Conservation (phyloP, 2,329 filamentous ascomycete genomes). For the Beauveria pseudobassiana region DNA sequence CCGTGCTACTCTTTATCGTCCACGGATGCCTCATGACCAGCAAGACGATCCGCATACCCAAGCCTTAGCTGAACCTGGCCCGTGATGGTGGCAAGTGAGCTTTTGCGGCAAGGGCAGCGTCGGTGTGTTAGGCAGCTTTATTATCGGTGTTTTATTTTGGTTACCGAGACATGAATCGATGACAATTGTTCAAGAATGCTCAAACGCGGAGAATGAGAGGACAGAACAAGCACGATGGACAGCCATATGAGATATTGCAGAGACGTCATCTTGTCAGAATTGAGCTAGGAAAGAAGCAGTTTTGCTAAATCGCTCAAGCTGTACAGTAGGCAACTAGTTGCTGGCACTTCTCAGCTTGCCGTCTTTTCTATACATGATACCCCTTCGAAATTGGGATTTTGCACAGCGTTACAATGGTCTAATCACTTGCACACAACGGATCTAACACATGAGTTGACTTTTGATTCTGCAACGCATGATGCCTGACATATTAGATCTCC, state of each 20-base stretch:
- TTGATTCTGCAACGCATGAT: background rate
- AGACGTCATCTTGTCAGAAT: background rate
- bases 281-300: no score
- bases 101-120: background rate
- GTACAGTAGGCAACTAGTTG: background rate
- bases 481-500: background rate
- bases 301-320: background rate
- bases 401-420: background rate
- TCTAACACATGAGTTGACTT: background rate
- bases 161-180: background rate
- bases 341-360: background rate
- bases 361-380: constrained; percentile 6
- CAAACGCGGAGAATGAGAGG: background rate
- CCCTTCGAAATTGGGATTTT: constrained; percentile 8
- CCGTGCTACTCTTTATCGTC: constrained; percentile 71
- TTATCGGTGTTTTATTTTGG: background rate
- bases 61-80: constrained; percentile 46
- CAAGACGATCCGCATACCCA: constrained; percentile 90
- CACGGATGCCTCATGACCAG: constrained; percentile 93
- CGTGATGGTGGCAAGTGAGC: background rate
- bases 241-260: background rate
- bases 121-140: background rate
- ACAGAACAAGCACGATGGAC: background rate
- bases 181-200: background rate
- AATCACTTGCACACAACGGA: background rate